Evolutionary conservation across 148 eudicot species (phyloP).

Genomic region (Cornus florida): DNA sequence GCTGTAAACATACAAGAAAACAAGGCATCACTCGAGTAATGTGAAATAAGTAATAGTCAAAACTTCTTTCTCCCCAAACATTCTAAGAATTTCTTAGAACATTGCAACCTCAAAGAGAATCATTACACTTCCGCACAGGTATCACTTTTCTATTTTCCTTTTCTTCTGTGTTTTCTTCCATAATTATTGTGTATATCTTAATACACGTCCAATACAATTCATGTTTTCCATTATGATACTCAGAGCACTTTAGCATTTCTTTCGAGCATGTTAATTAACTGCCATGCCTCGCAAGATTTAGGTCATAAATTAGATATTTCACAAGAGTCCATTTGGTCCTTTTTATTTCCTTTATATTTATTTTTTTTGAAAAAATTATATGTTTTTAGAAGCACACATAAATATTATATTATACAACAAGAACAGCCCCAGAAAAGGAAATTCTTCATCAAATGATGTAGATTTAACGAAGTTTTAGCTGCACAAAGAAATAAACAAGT

Average conservation of each 20-base stretch:
- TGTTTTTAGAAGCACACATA: not conserved
- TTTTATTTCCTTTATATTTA: not conserved
- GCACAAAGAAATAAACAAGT: not conserved
- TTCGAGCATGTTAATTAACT: not conserved
- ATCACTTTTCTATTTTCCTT: not conserved
- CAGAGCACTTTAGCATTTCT: constrained; percentile 2
- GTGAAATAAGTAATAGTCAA: not conserved
- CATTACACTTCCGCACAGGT: not conserved
- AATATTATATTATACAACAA: not conserved
- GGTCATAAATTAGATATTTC: not conserved
- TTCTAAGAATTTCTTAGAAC: too few species aligned
- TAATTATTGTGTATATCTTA: not conserved
- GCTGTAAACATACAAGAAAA: constrained; percentile 42
- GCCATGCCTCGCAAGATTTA: not conserved
- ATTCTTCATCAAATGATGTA: not conserved
- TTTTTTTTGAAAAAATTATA: not conserved
- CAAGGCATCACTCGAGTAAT: not conserved
- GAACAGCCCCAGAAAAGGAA: not conserved
- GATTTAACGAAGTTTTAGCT: not conserved
- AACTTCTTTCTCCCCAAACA: not conserved
- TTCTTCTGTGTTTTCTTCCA: not conserved
- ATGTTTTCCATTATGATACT: not conserved
- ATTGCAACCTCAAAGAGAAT: not conserved
- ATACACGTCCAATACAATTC: not conserved
- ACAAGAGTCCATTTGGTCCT: not conserved